These are phyloP conservation scores for Candida dubliniensis DNA, from an alignment of 1,139 yeast species.

Conservation along the genomic window DNA sequence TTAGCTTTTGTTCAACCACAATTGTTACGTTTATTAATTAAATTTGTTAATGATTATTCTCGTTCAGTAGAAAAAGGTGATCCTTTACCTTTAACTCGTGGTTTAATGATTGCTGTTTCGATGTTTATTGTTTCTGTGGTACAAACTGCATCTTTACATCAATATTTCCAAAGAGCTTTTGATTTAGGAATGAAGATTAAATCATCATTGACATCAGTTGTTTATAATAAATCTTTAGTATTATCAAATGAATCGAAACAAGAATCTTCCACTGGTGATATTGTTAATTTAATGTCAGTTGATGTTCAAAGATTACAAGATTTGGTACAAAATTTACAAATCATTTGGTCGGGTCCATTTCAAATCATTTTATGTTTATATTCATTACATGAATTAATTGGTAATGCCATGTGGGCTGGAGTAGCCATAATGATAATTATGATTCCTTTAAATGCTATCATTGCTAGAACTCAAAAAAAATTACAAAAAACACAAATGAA, in stretches of 20 bases:
- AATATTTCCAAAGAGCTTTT: constrained; percentile 86
- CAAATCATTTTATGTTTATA: constrained; percentile 79
- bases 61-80: constrained; percentile 35
- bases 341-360: constrained; percentile 96
- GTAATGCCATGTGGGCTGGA: constrained; percentile 97
- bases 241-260: constrained; percentile 84
- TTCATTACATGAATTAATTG: constrained; percentile 74
- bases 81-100: constrained; percentile 67
- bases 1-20: constrained; percentile 91
- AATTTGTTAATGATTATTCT: constrained; percentile 78
- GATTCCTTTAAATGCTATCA: constrained; percentile 78
- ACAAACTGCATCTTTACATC: constrained; percentile 87
- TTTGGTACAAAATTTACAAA: constrained; percentile 79
- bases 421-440: constrained; percentile 77
- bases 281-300: constrained; percentile 94
- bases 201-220: constrained; percentile 73
- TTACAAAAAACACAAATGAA: constrained; percentile 64
- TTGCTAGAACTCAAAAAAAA: constrained; percentile 72
- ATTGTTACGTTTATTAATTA: constrained; percentile 69
- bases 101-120: constrained; percentile 75
- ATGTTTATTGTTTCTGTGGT: constrained; percentile 83
- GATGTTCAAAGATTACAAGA: constrained; percentile 95
- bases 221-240: constrained; percentile 77
- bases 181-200: constrained; percentile 90
- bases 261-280: constrained; percentile 88